Percentiles rank a stretch among this genome's conserved stretches.
These are phyloP conservation scores for Pythium plurisporium DNA, from an alignment of 352 stramenopile genomes.

Conservation along the genomic window DNA sequence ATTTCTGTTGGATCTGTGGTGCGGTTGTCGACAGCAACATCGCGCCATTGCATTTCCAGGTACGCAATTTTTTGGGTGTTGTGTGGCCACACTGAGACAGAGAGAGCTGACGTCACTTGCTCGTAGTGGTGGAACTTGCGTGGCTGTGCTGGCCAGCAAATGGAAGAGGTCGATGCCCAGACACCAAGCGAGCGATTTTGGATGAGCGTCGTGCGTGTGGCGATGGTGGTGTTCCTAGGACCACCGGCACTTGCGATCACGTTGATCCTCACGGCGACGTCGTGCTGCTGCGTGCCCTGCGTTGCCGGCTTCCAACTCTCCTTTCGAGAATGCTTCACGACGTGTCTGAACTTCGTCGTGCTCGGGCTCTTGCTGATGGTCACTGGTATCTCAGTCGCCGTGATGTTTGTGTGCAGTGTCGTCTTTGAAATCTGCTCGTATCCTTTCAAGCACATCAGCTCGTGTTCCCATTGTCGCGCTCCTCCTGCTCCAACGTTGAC, in stretches of 20 bases:
- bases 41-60: conserved; percentile 83
- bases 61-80: background rate
- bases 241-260: conserved; percentile 57
- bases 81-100: background rate
- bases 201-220: conserved; percentile 32
- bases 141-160: conserved; percentile 69
- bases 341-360: conserved; percentile 40
- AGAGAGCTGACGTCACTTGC: too few relatives aligned
- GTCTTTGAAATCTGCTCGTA: too few relatives aligned
- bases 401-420: background rate
- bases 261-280: conserved; percentile 46
- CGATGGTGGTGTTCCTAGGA: conserved; percentile 65
- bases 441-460: too few relatives aligned
- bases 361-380: conserved; percentile 5
- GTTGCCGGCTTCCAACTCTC: conserved; percentile 34
- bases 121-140: conserved; percentile 84
- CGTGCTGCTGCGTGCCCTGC: conserved; percentile 67
- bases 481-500: too few relatives aligned
- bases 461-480: too few relatives aligned
- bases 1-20: conserved; percentile 90
- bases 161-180: conserved; percentile 57
- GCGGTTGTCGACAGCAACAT: conserved; percentile 79
- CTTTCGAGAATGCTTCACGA: conserved; percentile 56
- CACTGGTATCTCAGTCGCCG: background rate
- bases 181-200: conserved; percentile 32